Evolutionary conservation across 768 basidiomycete genomes (phyloP).

Genomic region (Lactarius psammicola): DNA sequence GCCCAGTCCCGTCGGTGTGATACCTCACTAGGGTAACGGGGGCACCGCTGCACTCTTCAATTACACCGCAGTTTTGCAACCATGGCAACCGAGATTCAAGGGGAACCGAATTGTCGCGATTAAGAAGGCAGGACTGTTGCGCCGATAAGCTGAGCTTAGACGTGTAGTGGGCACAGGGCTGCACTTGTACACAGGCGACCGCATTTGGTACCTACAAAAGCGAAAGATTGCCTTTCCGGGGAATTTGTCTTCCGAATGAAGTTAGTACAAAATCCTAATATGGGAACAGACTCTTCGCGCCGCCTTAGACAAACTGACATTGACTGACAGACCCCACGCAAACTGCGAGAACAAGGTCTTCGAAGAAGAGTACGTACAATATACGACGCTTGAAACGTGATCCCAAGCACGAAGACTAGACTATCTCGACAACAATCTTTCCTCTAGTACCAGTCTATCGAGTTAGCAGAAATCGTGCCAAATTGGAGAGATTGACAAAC

Average conservation of each 20-base stretch:
- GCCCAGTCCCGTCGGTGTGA: not conserved
- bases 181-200: not conserved
- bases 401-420: slow-evolving; percentile 2
- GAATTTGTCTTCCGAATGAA: not conserved
- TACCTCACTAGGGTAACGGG: not conserved
- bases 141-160: not conserved
- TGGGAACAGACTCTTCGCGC: not conserved
- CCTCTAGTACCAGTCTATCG: slow-evolving; percentile 20
- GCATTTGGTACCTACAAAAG: not conserved
- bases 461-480: not conserved
- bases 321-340: not conserved
- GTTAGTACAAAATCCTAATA: slow-evolving; percentile 2
- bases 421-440: slow-evolving; percentile 33
- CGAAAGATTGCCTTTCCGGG: not conserved
- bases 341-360: not conserved
- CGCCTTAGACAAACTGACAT: not conserved
- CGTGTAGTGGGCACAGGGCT: not conserved
- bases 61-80: not conserved
- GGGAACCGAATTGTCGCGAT: not conserved
- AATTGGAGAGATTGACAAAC: slow-evolving; percentile 31
- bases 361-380: not conserved
- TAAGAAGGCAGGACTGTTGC: slow-evolving; percentile 3
- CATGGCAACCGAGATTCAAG: slow-evolving; percentile 1
- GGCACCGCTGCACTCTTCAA: not conserved
- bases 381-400: not conserved